These are phyloP conservation scores for Termitomyces sp. DNA, from an alignment of 768 basidiomycete species.

Conservation along the genomic window DNA sequence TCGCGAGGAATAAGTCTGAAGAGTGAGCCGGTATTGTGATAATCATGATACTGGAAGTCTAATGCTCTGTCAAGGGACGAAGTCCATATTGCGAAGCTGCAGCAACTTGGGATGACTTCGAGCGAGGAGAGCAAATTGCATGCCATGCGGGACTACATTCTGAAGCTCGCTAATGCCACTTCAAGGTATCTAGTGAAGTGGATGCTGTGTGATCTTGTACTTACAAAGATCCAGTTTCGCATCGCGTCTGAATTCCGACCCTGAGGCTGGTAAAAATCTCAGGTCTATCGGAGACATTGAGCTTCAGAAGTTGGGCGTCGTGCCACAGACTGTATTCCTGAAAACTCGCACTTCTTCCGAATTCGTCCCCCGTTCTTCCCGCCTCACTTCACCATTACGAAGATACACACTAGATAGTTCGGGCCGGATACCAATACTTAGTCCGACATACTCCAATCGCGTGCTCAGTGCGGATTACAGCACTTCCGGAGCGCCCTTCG, in stretches of 20 bases:
- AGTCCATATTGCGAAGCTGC: constrained; percentile 67
- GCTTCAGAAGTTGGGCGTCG: constrained; percentile 83
- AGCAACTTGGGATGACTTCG: constrained; percentile 82
- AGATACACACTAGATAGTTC: constrained; percentile 32
- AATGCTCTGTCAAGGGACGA: constrained; percentile 59
- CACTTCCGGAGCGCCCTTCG: constrained; percentile 56
- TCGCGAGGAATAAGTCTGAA: constrained; percentile 60
- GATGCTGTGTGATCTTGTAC: neutral
- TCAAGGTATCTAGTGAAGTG: constrained; percentile 51
- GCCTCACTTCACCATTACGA: constrained; percentile 32
- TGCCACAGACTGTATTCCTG: constrained; percentile 89
- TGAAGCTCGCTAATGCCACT: constrained; percentile 77
- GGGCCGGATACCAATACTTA: constrained; percentile 39
- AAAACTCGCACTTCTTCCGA: constrained; percentile 48
- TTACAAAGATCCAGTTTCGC: constrained; percentile 48
- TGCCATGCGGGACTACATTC: constrained; percentile 86
- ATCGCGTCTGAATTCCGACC: constrained; percentile 59
- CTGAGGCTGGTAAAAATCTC: constrained; percentile 59
- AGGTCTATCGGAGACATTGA: constrained; percentile 68
- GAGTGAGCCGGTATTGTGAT: constrained; percentile 52
- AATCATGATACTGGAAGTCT: neutral
- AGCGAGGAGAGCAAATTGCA: constrained; percentile 82
- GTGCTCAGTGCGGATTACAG: constrained; percentile 45
- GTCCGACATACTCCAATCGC: constrained; percentile 48
- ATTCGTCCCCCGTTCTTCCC: constrained; percentile 33